phyloP scores from a whole-genome alignment of 768 basidiomycete genomes.

The Hygrophorus russula region DNA sequence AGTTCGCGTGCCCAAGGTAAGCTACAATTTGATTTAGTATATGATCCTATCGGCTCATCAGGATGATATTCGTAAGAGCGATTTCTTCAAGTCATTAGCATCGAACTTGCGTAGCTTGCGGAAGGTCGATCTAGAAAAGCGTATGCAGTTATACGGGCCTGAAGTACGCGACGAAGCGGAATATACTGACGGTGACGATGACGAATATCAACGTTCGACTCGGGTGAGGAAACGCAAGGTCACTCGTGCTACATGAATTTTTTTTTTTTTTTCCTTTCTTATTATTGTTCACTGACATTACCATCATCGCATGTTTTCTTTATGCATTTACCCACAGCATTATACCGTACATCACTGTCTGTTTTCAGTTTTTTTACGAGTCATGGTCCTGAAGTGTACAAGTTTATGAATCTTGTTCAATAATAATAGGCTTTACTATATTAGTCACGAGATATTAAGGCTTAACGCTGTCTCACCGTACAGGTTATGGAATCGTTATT shows the following conservation, averaged over 20 bases:
- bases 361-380: no score
- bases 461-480: no score
- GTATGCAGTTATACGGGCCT: constrained; percentile 20
- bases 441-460: no score
- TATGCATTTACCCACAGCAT: constrained; percentile 4
- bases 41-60: not conserved
- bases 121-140: constrained; percentile 43
- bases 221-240: constrained; percentile 18
- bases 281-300: not conserved
- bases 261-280: not conserved
- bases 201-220: constrained; percentile 29
- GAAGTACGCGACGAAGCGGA: constrained; percentile 22
- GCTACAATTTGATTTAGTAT: constrained; percentile 7
- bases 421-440: no score
- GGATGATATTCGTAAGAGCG: constrained; percentile 37
- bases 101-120: constrained; percentile 50
- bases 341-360: not conserved
- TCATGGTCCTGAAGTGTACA: no score
- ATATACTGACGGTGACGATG: constrained; percentile 41
- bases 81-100: constrained; percentile 56
- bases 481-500: constrained; percentile 17
- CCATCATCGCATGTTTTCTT: not conserved
- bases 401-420: no score
- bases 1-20: constrained; percentile 48
- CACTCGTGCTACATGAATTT: not conserved